Evolutionary conservation across 805 yeast species (phyloP).

Genomic region (Yarrowia yakushimensis): DNA sequence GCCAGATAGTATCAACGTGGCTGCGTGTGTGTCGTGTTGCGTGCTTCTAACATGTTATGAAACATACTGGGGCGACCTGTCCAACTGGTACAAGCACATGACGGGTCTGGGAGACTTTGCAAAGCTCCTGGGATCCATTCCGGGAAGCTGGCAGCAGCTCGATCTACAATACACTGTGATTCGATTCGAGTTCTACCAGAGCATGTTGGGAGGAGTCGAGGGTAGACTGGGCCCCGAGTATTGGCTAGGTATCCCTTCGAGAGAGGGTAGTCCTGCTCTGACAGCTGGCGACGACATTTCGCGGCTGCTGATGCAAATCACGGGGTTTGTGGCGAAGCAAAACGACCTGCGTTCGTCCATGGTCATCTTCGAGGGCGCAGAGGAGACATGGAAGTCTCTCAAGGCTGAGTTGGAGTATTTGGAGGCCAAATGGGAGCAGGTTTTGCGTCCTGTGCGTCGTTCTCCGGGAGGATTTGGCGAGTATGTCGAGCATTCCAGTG

Average conservation of each 20-base stretch:
- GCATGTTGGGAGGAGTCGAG: slow-evolving; percentile 18
- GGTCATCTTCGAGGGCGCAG: neutral
- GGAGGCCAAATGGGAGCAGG: slow-evolving; percentile 8
- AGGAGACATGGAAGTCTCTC: neutral
- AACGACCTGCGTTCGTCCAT: neutral
- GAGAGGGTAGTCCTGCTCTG: neutral
- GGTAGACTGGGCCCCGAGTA: slow-evolving; percentile 4
- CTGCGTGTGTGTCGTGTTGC: slow-evolving; percentile 17
- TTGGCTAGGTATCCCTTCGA: slow-evolving; percentile 8
- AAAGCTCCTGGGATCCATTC: slow-evolving; percentile 15
- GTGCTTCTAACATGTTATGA: slow-evolving; percentile 23
- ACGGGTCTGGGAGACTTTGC: slow-evolving; percentile 20
- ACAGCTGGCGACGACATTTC: slow-evolving; percentile 21
- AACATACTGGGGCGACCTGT: slow-evolving; percentile 21
- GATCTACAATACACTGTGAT: slow-evolving; percentile 13
- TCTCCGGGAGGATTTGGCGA: neutral
- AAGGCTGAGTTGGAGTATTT: neutral
- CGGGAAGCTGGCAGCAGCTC: neutral
- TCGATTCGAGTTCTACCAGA: slow-evolving; percentile 22
- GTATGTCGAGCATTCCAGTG: neutral
- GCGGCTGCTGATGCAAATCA: slow-evolving; percentile 11
- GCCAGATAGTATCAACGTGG: neutral
- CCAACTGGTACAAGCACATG: slow-evolving; percentile 25
- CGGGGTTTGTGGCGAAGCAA: slow-evolving; percentile 20
- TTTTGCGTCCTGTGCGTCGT: neutral